Evolutionary conservation across 108 stramenopile genomes (phyloP), one percentile per base, ranked within the genome.

Genomic region (Cyclotella cryptica): DNA sequence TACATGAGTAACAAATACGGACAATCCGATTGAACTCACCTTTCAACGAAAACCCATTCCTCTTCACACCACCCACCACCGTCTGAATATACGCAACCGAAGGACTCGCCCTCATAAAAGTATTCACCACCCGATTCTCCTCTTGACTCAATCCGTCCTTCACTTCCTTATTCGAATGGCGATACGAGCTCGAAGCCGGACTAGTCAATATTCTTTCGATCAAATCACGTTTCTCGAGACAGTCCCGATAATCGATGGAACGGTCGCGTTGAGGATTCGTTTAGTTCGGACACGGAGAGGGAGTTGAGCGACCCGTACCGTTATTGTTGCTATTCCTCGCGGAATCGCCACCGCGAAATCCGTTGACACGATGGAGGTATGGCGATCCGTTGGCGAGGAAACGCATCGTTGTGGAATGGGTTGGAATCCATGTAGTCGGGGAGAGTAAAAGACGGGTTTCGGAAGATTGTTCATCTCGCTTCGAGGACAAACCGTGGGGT

Each of bases 201-300:
- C 21, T 60, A 15, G 41, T 52, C 21, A 61, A 26, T 30, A 92
- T 66, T 9, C 91, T 74, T 28, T 84, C 89, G 19, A 92, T 75
- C 55, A 92, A 76, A 53, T 92, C 91, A 13, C 80, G 64, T 71
- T 92, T 92, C 72, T 89, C 89, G 42, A 89, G 63, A 55, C 91
- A 92, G 71, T 92, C 91, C 13, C 91, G 86, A 79, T 84, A 92
- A 65, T 92, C 91, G 46, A 92, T 79, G 8, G 88, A 88, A 22
- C 91, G 86, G 61, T 89, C 88, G 29, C 88, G 29, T 49, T 74
- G 73, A 92, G 77, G 18, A 92, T 59, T 5, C 85, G 87, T 77
- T 92, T 47, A 92, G 79, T 69, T 92, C 91, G 1, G 85, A 53
- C 6, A 91, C 87, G 45, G 89, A 89, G 27, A 88, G 83, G 15